Evolutionary conservation across 106 monocot species (phyloP), one percentile per base, ranked within the genome.

Genomic region (Allium cepa): DNA sequence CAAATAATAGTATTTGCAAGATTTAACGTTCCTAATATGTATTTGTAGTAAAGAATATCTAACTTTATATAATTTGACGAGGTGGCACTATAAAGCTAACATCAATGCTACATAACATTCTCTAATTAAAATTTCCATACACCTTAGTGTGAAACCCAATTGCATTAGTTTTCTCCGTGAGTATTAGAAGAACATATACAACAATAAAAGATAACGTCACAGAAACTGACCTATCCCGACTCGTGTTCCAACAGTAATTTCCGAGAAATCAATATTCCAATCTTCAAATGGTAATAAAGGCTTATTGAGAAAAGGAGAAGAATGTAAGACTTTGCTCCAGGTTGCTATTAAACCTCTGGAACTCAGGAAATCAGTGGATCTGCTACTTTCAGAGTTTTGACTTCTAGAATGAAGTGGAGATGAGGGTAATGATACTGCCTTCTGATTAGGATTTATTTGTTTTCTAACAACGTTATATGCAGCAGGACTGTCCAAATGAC

Each of bases 211-310:
- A 36, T 0, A 36, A 36, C 22, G 36, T 5, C 36, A 36, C 5
- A 36, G 36, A 36, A 36, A 81, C 77, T 70, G 77, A 64, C 85
- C 85, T 85, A 85, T 80, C 28, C 84, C 94, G 68, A 94, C 90
- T 69, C 87, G 90, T 48, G 87, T 83, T 50, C 90, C 94, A 66
- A 90, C 82, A 62, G 85, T 90, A 72, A 94, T 64, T 59, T 94
- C 90, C 59, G 90, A 94, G 72, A 82, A 94, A 58, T 87, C 87
- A 79, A 94, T 83, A 57, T 85, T 78, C 94, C 90, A 94, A 70
- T 90, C 94, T 68, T 87, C 69, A 75, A 84, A 94, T 51, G 94
- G 87, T 48, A 85, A 74, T 22, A 94, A 67, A 51, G 90, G 94
- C 66, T 77, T 81, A 49, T 87, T 85, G 22, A 85, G 70, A 72